Conservation (phyloP, 139 green algal genomes). For the Coelastrella sp. region DNA sequence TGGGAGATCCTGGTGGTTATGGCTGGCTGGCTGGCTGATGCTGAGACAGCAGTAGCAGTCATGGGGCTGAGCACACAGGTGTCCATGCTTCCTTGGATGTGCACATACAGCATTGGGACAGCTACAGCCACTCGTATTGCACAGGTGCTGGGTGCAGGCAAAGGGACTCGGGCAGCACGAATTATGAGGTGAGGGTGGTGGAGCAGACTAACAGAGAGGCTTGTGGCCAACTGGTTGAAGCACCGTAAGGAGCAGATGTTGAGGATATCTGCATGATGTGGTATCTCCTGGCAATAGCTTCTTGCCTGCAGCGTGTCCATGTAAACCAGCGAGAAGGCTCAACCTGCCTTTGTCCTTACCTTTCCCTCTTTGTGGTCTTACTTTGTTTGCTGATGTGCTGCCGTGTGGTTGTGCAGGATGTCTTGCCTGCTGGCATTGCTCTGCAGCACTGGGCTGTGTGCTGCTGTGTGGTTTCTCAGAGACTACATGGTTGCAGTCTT, state of each 20-base stretch:
- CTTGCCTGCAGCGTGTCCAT: too few relatives aligned
- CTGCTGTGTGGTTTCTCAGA: background rate
- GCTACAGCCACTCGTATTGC: constrained; percentile 25
- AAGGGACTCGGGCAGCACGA: background rate
- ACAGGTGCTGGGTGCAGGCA: constrained; percentile 14
- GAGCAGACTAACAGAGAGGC: too few relatives aligned
- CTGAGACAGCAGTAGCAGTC: constrained; percentile 31
- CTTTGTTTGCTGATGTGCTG: too few relatives aligned
- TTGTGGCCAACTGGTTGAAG: too few relatives aligned
- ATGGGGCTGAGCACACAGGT: constrained; percentile 34
- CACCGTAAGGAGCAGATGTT: too few relatives aligned
- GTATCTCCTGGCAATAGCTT: background rate
- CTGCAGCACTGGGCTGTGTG: background rate
- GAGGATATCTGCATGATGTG: background rate
- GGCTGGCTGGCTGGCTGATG: constrained; percentile 24
- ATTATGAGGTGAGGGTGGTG: constrained; percentile 10
- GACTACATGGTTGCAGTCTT: background rate
- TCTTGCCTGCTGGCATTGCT: constrained; percentile 8
- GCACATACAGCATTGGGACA: constrained; percentile 16
- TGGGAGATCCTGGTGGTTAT: constrained; percentile 29
- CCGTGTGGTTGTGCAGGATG: background rate
- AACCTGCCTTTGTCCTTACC: too few relatives aligned
- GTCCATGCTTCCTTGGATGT: constrained; percentile 27
- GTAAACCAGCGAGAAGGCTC: too few relatives aligned
- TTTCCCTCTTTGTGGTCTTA: too few relatives aligned